Conservation (phyloP, 1,284 basidiomycete genomes). For the Fomes fomentarius region DNA sequence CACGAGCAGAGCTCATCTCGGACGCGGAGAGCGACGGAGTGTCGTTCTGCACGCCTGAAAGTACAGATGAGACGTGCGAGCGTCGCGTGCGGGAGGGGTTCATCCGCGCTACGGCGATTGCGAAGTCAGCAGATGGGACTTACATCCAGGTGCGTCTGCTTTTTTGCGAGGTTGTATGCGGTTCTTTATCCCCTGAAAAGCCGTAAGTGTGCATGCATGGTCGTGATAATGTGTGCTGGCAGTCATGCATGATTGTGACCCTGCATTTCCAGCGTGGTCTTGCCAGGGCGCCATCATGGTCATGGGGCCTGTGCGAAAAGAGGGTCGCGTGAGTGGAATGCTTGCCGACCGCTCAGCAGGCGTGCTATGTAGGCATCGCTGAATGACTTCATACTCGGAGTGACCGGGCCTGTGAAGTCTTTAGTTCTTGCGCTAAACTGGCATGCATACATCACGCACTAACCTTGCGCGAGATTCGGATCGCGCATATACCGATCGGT, state of each 20-base stretch:
- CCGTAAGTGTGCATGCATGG: background rate
- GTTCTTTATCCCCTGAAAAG: background rate
- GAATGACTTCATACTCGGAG: background rate
- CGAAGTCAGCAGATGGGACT: conserved; percentile 41
- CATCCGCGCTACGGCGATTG: conserved; percentile 43
- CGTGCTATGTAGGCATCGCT: too few relatives aligned
- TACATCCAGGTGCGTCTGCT: conserved; percentile 45
- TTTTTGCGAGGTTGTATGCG: background rate
- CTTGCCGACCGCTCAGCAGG: too few relatives aligned
- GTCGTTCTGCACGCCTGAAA: conserved; percentile 41
- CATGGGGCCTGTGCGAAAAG: too few relatives aligned
- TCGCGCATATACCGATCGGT: too few relatives aligned
- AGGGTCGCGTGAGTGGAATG: too few relatives aligned
- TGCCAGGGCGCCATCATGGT: too few relatives aligned
- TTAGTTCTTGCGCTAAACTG: background rate
- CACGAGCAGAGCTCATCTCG: conserved; percentile 42
- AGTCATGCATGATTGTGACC: too few relatives aligned
- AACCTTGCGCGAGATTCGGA: background rate
- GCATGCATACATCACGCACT: background rate
- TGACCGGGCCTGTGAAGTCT: background rate
- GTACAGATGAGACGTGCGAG: conserved; percentile 29
- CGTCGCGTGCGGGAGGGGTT: conserved; percentile 42
- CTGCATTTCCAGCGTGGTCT: too few relatives aligned
- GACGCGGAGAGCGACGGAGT: conserved; percentile 46
- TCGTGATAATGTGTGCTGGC: too few relatives aligned